phyloP scores from a whole-genome alignment of 1,139 yeast genomes.

The Candida tropicalis region DNA sequence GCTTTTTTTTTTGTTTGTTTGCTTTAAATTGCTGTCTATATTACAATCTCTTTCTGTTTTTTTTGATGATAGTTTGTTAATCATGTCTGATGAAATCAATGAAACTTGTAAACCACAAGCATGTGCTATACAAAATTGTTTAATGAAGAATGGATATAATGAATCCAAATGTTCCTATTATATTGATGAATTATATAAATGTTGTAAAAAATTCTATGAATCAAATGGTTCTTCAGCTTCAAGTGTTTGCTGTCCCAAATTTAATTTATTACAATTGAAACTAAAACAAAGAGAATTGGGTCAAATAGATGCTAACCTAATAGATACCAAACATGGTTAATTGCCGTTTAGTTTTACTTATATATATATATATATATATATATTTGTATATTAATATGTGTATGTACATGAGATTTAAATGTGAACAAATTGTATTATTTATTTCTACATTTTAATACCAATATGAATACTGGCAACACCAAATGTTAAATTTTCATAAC shows the following conservation, averaged over 20 bases:
- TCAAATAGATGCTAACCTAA: constrained; percentile 52
- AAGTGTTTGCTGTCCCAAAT: constrained; percentile 69
- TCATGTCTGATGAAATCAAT: constrained; percentile 5
- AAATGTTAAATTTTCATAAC: constrained; percentile 93
- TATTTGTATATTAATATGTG: background rate
- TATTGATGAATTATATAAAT: constrained; percentile 61
- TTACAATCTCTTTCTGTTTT: no score
- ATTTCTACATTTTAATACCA: constrained; percentile 72
- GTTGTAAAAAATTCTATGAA: constrained; percentile 60
- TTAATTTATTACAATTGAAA: constrained; percentile 55
- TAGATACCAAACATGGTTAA: constrained; percentile 20
- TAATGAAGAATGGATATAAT: constrained; percentile 53
- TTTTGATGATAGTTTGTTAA: no score
- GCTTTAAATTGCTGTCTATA: background rate
- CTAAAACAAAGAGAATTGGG: constrained; percentile 58
- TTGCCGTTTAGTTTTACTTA: no score
- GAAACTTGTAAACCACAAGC: constrained; percentile 70
- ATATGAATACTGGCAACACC: constrained; percentile 97
- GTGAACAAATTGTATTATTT: background rate
- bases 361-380: background rate
- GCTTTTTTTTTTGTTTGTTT: background rate
- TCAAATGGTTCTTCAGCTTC: constrained; percentile 54
- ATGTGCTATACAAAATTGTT: constrained; percentile 70
- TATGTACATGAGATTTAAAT: background rate
- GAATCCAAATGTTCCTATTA: constrained; percentile 63